Evolutionary conservation across 2,329 filamentous ascomycete genomes (phyloP), one percentile per base, ranked within the genome.

Genomic region (Colletotrichum kahawae): DNA sequence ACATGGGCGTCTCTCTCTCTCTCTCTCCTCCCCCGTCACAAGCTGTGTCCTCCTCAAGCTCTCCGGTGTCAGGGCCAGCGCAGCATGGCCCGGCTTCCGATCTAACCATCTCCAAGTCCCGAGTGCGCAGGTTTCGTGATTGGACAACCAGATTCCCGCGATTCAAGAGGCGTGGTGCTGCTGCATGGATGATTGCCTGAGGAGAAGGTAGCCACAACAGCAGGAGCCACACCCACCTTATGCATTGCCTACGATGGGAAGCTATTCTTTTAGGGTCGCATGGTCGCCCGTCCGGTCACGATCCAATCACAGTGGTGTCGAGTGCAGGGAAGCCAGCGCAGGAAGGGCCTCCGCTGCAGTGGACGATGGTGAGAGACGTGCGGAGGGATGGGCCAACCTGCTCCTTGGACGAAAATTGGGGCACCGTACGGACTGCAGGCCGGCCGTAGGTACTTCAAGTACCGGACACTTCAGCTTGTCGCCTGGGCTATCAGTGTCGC

Each of bases 71-170:
- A 43, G 38, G 56, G 24, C 62, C 51, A 51, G 36, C 60, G 24
- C 36, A 51, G 71, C 71, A 21, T 59, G 57, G 66, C 59, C 48
- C 71, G 14, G 43, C 33, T 21, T 59, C n/a, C 38, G 62, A 71
- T 60, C 60, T 31, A 29, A 59, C 38, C 60, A 65, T 66, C 31
- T 16, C 18, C 14, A 18, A 74, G 71, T 67, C 60, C 70, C 60
- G 63, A 63, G 29, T 75, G 73, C 70, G 70, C 73, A 36, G 64
- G 36, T 65, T 51, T 64, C 48, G 63, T 75, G 73, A 75, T 73
- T 75, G 69, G 73, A 54, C 63, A 63, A 8, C 33, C 21, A 51
- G 43, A 31, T 24, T 29, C 36, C 31, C 70, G 59, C 69, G 73
- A 75, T 57, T 75, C 69, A 65, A 68, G 70, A 75, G 51, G 69